Evolutionary conservation across 805 yeast genomes (phyloP).

Genomic region (Wilhelminamyces savonicus): DNA sequence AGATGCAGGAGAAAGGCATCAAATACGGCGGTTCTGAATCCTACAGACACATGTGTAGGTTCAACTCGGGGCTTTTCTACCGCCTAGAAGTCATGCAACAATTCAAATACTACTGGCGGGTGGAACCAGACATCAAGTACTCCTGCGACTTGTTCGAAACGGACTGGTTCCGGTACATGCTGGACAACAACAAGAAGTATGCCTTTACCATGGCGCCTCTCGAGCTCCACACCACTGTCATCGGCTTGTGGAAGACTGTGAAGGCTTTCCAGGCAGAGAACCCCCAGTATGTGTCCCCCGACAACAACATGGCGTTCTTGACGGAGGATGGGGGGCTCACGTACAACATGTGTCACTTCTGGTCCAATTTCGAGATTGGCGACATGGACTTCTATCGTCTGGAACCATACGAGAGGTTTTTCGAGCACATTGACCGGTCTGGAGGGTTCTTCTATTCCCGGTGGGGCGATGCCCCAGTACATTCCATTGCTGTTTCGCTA

Average conservation of each 20-base stretch:
- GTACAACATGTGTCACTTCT: conserved; percentile 74
- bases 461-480: conserved; percentile 95
- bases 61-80: conserved; percentile 15
- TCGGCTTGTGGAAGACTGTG: conserved; percentile 15
- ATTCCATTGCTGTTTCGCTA: conserved; percentile 66
- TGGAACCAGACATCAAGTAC: conserved; percentile 15
- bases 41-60: conserved; percentile 17
- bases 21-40: conserved; percentile 20
- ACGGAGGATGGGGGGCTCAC: conserved; percentile 14
- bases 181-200: conserved; percentile 13
- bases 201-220: conserved; percentile 18
- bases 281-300: conserved; percentile 4
- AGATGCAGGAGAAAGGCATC: conserved; percentile 18
- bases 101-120: conserved; percentile 21
- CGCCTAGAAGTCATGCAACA: conserved; percentile 12
- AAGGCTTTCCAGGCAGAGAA: conserved; percentile 3
- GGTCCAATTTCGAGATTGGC: conserved; percentile 77
- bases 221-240: conserved; percentile 15
- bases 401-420: conserved; percentile 50
- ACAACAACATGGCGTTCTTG: conserved; percentile 11
- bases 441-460: conserved; percentile 85
- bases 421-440: conserved; percentile 52
- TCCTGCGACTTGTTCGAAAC: conserved; percentile 28
- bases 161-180: conserved; percentile 19
- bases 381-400: conserved; percentile 64